Base-by-base conservation (phyloP, 208 protist species). In the Leishmania tropica region DNA sequence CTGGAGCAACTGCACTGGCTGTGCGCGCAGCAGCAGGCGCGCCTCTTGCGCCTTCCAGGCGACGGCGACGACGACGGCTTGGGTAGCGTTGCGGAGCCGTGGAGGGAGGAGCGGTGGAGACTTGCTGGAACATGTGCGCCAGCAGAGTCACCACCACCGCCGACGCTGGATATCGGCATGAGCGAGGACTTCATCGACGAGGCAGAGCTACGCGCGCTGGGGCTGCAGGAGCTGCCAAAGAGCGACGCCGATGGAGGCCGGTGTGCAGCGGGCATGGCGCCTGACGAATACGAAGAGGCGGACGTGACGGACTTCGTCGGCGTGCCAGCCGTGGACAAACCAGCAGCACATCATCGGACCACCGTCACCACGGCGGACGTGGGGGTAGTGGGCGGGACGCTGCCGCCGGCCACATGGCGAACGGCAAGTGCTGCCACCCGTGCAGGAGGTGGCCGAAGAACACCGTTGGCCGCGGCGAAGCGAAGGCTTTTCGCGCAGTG, bases 381-480 rank as follows among this genome's bases (percentile, higher is more conserved):
- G 31, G 65, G 21, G 31, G 15, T 79, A 60, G 13, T 21, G 53
- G 78, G 67, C 4, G 11, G 45, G 37, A 40, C 48, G 21, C 80
- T 31, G 5, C 80, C 84, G 45, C 80, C 64, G 1, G 62, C 53
- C 1, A 68, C 72, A 5, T 47, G 78, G 53, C 65, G 77, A 60
- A 88, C 85, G 1, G 85, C 81, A 21, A 85, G 80, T n/a, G 82
- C 83, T 47, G 75, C 83, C 78, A 81, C 81, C 3, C 81, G 75
- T 3, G 72, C 81, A n/a, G 67, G 67, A 7, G 21, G 65, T 37
- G 35, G 51, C 2, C 60, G 62, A 19, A 70, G 65, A 7, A 60
- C 68, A 35, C 8, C 68, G 6, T 21, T 48, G 68, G 3, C 15
- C 3, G 35, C 42, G 6, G 56, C 4, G 56, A 10, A n/a, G 28